Percentiles rank a stretch among this genome's conserved stretches.
phyloP scores from a whole-genome alignment of 2,329 filamentous ascomycete genomes.

The Pseudogymnoascus destructans region DNA sequence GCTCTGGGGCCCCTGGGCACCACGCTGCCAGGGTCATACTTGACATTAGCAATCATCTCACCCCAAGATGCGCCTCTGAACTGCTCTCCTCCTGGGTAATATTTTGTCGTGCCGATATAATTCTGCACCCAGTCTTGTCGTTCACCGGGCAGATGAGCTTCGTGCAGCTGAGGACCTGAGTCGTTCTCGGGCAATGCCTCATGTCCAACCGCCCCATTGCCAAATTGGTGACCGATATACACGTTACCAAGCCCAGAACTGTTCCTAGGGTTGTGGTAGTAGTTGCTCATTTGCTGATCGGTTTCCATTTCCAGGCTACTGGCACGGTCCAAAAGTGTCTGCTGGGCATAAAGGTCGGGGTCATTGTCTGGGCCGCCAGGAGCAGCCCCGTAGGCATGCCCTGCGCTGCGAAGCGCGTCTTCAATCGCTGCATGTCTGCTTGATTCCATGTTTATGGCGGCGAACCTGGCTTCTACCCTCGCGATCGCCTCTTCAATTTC shows the following conservation, averaged over 20 bases:
- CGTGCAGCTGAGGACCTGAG: neutral
- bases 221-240: neutral
- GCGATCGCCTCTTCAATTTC: slow-evolving; percentile 7
- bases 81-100: neutral
- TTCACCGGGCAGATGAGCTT: neutral
- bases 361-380: neutral
- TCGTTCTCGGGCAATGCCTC: neutral
- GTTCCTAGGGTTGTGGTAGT: neutral
- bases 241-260: neutral
- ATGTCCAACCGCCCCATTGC: neutral
- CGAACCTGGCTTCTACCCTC: neutral
- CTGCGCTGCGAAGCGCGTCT: neutral
- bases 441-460: neutral
- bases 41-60: neutral
- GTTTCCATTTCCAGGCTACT: slow-evolving; percentile 18
- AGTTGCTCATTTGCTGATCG: slow-evolving; percentile 14
- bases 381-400: neutral
- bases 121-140: neutral
- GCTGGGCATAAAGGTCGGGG: neutral
- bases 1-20: neutral
- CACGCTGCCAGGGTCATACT: neutral
- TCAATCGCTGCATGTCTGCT: neutral
- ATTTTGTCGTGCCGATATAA: neutral
- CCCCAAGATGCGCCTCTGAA: neutral
- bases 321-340: neutral